Evolutionary conservation across 768 basidiomycete genomes (phyloP).

Genomic region (Auricularia sp.): DNA sequence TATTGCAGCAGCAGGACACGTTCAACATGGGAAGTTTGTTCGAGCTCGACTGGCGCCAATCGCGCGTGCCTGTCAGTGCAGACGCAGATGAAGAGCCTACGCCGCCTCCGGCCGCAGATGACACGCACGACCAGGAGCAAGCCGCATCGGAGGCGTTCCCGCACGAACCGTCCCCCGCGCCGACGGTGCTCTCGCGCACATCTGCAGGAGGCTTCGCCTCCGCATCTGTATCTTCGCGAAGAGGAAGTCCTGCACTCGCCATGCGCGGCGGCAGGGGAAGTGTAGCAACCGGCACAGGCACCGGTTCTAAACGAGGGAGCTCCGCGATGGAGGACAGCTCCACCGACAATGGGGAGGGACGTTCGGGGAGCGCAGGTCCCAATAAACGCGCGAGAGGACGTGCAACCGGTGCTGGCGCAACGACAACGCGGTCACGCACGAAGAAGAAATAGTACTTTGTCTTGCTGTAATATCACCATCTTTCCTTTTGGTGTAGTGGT

Average conservation of each 20-base stretch:
- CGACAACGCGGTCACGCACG: too few species aligned
- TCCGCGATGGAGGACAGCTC: too few species aligned
- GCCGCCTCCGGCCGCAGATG: slow-evolving; percentile 18
- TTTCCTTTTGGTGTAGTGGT: too few species aligned
- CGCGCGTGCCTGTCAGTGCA: slow-evolving; percentile 29
- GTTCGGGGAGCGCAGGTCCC: too few species aligned
- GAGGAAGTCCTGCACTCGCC: not conserved
- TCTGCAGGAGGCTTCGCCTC: slow-evolving; percentile 21
- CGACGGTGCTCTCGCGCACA: slow-evolving; percentile 36
- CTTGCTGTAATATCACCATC: too few species aligned
- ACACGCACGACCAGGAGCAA: not conserved
- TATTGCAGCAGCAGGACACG: slow-evolving; percentile 43
- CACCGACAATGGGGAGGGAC: too few species aligned
- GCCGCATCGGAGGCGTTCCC: not conserved
- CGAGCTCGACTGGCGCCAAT: slow-evolving; percentile 69
- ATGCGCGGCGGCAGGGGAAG: not conserved
- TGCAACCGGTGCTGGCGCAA: too few species aligned
- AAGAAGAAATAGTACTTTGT: too few species aligned
- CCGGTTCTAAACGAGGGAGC: too few species aligned
- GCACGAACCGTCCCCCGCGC: slow-evolving; percentile 31
- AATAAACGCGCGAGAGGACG: too few species aligned
- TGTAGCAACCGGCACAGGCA: too few species aligned
- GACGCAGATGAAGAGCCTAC: slow-evolving; percentile 23
- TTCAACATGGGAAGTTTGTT: slow-evolving; percentile 54
- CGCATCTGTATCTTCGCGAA: slow-evolving; percentile 4